Percentiles rank a stretch among this genome's conserved stretches.
Conservation (phyloP, 768 basidiomycete species). For the Termitomyces sp. region DNA sequence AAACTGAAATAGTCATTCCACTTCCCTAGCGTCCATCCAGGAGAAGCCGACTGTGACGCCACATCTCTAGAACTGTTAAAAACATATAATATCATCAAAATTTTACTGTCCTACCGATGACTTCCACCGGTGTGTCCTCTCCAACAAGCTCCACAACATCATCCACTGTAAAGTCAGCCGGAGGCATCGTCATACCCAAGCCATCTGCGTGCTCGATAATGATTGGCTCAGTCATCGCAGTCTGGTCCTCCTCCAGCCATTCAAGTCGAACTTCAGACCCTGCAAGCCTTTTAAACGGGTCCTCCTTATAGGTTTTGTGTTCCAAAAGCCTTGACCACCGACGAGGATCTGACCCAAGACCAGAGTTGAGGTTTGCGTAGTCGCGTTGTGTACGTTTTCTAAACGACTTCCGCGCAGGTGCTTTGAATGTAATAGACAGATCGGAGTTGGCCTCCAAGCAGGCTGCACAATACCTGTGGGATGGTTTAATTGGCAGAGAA, state of each 20-base stretch:
- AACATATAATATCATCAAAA: not conserved
- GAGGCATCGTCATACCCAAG: slow-evolving; percentile 89
- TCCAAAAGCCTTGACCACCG: slow-evolving; percentile 70
- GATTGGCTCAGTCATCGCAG: slow-evolving; percentile 78
- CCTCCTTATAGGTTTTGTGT: slow-evolving; percentile 54
- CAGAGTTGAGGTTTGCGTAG: slow-evolving; percentile 72
- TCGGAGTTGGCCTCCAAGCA: slow-evolving; percentile 58
- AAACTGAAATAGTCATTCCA: slow-evolving; percentile 87
- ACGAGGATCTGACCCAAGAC: slow-evolving; percentile 54
- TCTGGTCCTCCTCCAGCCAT: slow-evolving; percentile 71
- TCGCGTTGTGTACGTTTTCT: slow-evolving; percentile 71
- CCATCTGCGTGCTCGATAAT: slow-evolving; percentile 74
- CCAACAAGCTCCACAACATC: slow-evolving; percentile 82
- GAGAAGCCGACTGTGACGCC: slow-evolving; percentile 76
- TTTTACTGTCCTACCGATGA: slow-evolving; percentile 65
- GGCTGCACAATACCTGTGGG: slow-evolving; percentile 59
- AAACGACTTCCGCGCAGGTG: slow-evolving; percentile 75
- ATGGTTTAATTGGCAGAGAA: slow-evolving; percentile 8
- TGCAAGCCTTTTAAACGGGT: slow-evolving; percentile 62
- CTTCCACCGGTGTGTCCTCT: slow-evolving; percentile 75
- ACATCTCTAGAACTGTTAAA: slow-evolving; percentile 53
- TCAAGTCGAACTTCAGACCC: slow-evolving; percentile 62
- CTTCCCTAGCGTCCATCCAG: slow-evolving; percentile 85
- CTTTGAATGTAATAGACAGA: slow-evolving; percentile 67
- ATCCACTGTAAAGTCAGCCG: slow-evolving; percentile 60